Conservation (phyloP, 768 basidiomycete genomes). For the Auriculariales sp. region DNA sequence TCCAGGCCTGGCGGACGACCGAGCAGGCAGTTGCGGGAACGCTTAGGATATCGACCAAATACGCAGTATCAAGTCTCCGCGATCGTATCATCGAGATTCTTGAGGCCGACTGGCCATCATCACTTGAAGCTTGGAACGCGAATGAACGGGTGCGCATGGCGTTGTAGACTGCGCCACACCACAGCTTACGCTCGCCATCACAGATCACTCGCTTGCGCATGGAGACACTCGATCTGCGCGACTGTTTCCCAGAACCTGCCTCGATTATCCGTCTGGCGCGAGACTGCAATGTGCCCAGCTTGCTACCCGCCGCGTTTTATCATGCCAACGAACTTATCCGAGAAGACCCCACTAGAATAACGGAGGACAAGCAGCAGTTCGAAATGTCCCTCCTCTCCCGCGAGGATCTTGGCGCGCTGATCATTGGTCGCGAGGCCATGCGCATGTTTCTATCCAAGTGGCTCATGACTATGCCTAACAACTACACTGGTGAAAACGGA, state of each 20-base stretch:
- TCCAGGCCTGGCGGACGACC: neutral
- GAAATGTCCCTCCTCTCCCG: neutral
- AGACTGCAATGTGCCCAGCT: neutral
- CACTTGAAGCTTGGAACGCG: conserved; percentile 2
- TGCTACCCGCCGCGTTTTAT: conserved; percentile 6
- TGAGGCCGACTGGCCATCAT: conserved; percentile 5
- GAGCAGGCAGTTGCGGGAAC: conserved; percentile 2
- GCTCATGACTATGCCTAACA: neutral
- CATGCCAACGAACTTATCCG: conserved; percentile 1
- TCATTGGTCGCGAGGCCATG: neutral
- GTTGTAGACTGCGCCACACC: neutral
- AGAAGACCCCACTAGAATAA: neutral
- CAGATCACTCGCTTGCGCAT: neutral
- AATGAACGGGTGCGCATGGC: neutral
- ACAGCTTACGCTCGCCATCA: neutral
- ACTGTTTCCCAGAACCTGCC: neutral
- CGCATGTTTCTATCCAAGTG: neutral
- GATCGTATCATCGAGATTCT: conserved; percentile 5
- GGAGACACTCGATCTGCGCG: neutral
- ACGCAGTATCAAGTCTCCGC: conserved; percentile 5
- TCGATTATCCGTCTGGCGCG: neutral
- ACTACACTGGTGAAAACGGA: neutral
- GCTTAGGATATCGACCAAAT: conserved; percentile 7
- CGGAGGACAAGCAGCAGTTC: neutral
- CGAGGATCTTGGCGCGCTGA: neutral